These are phyloP conservation scores for Termitomyces sp. DNA, from an alignment of 768 basidiomycete genomes.

Conservation along the genomic window DNA sequence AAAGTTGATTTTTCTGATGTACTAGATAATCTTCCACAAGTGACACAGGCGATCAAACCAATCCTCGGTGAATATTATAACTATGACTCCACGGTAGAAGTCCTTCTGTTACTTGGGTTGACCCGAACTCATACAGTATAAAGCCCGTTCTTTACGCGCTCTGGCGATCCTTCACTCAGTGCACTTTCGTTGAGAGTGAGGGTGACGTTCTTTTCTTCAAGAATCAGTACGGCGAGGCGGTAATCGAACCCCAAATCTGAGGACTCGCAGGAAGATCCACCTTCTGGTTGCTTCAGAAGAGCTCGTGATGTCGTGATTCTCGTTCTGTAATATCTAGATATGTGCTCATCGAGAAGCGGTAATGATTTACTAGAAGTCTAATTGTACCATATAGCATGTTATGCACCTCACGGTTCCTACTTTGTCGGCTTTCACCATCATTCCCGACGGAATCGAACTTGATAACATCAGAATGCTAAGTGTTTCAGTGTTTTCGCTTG, in stretches of 20 bases:
- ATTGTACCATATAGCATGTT: neutral
- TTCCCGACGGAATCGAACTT: neutral
- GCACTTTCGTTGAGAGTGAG: constrained; percentile 51
- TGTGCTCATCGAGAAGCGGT: neutral
- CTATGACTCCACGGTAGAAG: constrained; percentile 48
- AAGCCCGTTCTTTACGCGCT: constrained; percentile 40
- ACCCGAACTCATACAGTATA: neutral
- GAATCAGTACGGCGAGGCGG: constrained; percentile 38
- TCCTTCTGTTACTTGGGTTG: neutral
- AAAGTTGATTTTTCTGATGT: neutral
- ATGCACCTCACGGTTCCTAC: neutral
- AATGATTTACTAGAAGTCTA: neutral
- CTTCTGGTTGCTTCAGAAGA: neutral
- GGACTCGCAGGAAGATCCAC: neutral
- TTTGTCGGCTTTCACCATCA: neutral
- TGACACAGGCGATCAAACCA: constrained; percentile 39
- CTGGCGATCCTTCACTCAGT: constrained; percentile 55
- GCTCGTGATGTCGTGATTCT: neutral
- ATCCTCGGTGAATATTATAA: constrained; percentile 52
- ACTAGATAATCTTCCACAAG: constrained; percentile 44
- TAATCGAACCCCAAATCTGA: constrained; percentile 16
- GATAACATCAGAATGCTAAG: neutral
- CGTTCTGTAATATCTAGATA: neutral
- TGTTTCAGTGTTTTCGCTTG: neutral
- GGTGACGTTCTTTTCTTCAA: constrained; percentile 52